Base-by-base conservation (phyloP, 2,329 filamentous ascomycete genomes). In the Claviceps spartinae region DNA sequence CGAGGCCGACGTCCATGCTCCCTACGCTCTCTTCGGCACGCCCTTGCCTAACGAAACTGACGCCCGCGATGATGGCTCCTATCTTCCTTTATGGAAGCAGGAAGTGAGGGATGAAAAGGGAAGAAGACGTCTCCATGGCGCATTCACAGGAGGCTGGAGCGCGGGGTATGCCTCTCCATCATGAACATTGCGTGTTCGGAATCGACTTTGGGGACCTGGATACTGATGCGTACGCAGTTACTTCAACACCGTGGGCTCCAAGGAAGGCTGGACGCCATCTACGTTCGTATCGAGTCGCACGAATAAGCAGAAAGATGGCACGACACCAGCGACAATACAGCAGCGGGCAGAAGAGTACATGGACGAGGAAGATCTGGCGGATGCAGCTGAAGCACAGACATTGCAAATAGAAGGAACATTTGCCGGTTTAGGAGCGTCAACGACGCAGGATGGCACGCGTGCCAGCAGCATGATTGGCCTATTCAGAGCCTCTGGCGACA, bases 171-270 rank as follows among this genome's bases (percentile, higher is more conserved):
- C 67, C 7, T 5, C 11, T 36, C 4, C 14, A 22, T 38, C 6
- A 26, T 22, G 9, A 11, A n/a, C 8, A 4, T 26, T 9, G 18
- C 42, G 30, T 30, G 34, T 9, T 43, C 18, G 6, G 18, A 47
- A 42, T 34, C 48, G 18, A 30, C 22, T 37, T 18, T 22, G 20
- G 16, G 24, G 42, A 16, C 42, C 11, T 43, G 20, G 2, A n/a
- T 45, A 47, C 30, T 24, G 34, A 37, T 42, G 49, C 30, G 16
- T 14, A 16, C n/a, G 22, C 41, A 91, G 88, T 59, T 96, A 97
- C 70, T 97, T 93, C 72, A 98, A 98, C 66, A 95, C 90, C 5
- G 93, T 97, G 59, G 93, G 93, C 50, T 96, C 91, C 52, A 97
- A 97, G 68, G 91, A 98, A 74, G 93, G 93, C 72, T 98, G 91